Evolutionary conservation across 1,284 basidiomycete species (phyloP).

Genomic region (Pterula multifida): DNA sequence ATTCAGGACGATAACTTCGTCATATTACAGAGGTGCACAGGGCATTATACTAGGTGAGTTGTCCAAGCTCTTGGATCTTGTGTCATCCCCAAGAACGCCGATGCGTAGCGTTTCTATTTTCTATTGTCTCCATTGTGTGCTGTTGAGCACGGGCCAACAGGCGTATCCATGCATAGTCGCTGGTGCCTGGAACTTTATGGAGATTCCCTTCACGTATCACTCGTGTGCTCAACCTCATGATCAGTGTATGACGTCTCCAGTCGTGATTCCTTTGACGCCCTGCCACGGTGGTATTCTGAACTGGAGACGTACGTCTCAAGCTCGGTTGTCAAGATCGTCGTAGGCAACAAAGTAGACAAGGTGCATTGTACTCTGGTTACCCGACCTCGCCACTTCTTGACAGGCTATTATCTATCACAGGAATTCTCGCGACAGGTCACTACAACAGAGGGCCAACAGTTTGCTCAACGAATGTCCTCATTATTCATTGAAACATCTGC

Average conservation of each 20-base stretch:
- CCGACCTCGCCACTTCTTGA: neutral
- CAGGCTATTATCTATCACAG: conserved; percentile 27
- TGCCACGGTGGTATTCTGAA: conserved; percentile 89
- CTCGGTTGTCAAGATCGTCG: conserved; percentile 90
- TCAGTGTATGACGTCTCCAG: conserved; percentile 91
- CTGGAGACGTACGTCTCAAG: conserved; percentile 86
- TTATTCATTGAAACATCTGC: conserved; percentile 85
- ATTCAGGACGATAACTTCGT: conserved; percentile 84
- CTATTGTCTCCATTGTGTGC: too few species aligned
- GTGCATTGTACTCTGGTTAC: conserved; percentile 25
- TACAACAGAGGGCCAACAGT: conserved; percentile 67
- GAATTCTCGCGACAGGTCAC: conserved; percentile 85
- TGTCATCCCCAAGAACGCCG: too few species aligned
- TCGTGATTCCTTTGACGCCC: conserved; percentile 83
- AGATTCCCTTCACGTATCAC: too few species aligned
- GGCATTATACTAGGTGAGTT: conserved; percentile 77
- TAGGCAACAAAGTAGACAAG: conserved; percentile 95
- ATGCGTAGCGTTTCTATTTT: neutral
- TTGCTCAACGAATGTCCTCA: conserved; percentile 73
- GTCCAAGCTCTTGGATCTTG: neutral
- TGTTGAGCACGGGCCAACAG: too few species aligned
- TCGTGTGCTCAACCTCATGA: neutral
- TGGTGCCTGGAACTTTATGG: too few species aligned
- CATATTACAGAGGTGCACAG: conserved; percentile 89
- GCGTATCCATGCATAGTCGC: too few species aligned